These are phyloP conservation scores for Schoenoplectus triqueter DNA, from an alignment of 202 grass and related monocot species.

Conservation along the genomic window DNA sequence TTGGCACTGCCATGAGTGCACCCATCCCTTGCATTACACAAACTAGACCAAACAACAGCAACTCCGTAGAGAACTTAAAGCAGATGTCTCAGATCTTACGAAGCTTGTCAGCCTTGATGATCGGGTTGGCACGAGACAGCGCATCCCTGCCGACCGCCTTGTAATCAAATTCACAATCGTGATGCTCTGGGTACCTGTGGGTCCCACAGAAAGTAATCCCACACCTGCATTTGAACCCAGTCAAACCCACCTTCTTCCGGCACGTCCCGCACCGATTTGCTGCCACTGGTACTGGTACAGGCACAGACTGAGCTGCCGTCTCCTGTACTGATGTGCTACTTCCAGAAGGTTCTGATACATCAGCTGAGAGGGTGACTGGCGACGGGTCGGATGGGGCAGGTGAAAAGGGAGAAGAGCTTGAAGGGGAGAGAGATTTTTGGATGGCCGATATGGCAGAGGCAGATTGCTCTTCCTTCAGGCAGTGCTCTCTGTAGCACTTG, in stretches of 20 bases:
- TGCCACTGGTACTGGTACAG: not conserved
- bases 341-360: conserved; percentile 26
- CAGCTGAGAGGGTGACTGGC: not conserved
- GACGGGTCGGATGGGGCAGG: not conserved
- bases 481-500: conserved; percentile 49
- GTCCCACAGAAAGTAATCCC: conserved; percentile 41
- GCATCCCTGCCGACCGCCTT: conserved; percentile 31
- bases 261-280: conserved; percentile 38
- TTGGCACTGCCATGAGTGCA: not conserved
- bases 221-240: conserved; percentile 46
- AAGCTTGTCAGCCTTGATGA: conserved; percentile 45
- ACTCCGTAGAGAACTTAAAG: not conserved
- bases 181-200: conserved; percentile 42
- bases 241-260: conserved; percentile 45
- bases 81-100: conserved; percentile 39
- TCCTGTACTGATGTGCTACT: not conserved
- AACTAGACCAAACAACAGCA: conserved; percentile 30
- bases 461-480: conserved; percentile 39
- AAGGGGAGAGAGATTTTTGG: conserved; percentile 26
- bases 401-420: not conserved
- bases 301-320: not conserved
- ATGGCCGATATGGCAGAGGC: conserved; percentile 38
- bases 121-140: conserved; percentile 40
- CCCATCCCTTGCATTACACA: conserved; percentile 23
- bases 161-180: conserved; percentile 45